Base-by-base conservation (phyloP, 2,329 filamentous ascomycete species). In the Colletotrichum sp. region DNA sequence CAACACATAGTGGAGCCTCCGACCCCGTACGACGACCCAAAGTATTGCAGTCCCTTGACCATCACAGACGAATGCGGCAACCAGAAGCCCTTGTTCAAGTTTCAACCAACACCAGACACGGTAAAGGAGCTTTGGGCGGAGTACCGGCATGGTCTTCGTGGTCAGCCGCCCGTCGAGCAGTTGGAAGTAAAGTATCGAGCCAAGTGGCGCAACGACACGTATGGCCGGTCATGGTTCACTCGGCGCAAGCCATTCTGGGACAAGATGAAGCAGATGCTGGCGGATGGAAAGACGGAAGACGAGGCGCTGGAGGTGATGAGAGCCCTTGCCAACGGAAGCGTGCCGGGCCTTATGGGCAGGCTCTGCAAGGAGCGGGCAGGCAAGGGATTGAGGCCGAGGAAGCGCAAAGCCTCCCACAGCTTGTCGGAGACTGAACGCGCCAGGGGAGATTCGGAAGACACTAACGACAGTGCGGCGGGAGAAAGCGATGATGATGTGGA, bases 121-220 rank as follows among this genome's bases (percentile, higher is more conserved):
- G 71, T 77, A 2, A 36, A 75, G 8, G 76, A 78, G 39, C 75
- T 72, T 13, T 78, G 77, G 77, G 77, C 71, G 59, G 77, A 78
- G 65, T 78, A 75, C 39, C 67, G 28, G 5, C 59, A 75, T 52
- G 77, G 77, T 10, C 28, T 72, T 8, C 44, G 66, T 8, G 75
- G 65, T 0, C 77, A 78, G 32, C 68, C 59, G 5, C 63, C 77
- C 2, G 69, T 78, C 30, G 71, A 74, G 26, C 24, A 36, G 16
- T 72, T 78, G 8, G 75, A 78, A 26, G 44, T 32, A 57, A 49
- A 8, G n/a, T 75, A 78, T 55, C 59, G 71, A 9, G 66, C 71
- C 5, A 77, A 70, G 10, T 77, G 77, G 77, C 77, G 75, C 3
- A 75, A 32, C 44, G 57, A 63, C 1, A 32, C 34, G 3, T 75